Evolutionary conservation across 495 filamentous ascomycete species (phyloP).

Genomic region (Aspergillus sclerotioniger): DNA sequence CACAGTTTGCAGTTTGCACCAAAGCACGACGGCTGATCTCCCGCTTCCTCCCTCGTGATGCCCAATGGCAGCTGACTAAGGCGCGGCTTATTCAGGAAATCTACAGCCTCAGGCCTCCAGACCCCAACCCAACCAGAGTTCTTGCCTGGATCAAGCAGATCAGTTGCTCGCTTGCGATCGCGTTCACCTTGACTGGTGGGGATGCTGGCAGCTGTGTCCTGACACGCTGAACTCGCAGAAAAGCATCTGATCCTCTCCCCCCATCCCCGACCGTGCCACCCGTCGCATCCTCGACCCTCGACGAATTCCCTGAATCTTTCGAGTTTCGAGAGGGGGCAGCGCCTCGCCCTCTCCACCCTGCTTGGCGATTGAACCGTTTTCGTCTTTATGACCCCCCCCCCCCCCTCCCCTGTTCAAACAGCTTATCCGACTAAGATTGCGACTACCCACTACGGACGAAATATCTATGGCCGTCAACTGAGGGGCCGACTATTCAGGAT

Average conservation of each 20-base stretch:
- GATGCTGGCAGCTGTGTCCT: conserved; percentile 10
- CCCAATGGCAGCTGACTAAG: conserved; percentile 18
- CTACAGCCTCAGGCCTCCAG: conserved; percentile 6
- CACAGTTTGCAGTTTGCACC: background rate
- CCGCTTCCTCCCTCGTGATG: conserved; percentile 6
- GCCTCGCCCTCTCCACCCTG: conserved; percentile 16
- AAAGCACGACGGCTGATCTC: conserved; percentile 5
- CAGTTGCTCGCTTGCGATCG: conserved; percentile 9
- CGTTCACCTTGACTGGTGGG: conserved; percentile 1
- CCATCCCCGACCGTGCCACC: background rate
- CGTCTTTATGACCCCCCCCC: conserved; percentile 23
- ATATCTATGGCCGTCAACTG: conserved; percentile 26
- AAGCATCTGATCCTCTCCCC: background rate
- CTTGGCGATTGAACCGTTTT: conserved; percentile 23
- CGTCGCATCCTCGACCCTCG: background rate
- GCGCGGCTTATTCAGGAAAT: conserved; percentile 9
- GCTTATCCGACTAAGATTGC: conserved; percentile 3
- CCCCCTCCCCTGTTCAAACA: conserved; percentile 10
- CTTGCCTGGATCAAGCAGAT: conserved; percentile 12
- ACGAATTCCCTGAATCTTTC: background rate
- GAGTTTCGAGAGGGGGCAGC: background rate
- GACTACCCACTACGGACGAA: conserved; percentile 6
- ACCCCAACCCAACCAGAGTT: conserved; percentile 13
- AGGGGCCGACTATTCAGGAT: conserved; percentile 18
- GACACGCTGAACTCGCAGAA: conserved; percentile 9